Percentiles rank a stretch among this genome's conserved stretches.
phyloP scores from a whole-genome alignment of 2,329 filamentous ascomycete genomes.

The Colletotrichum tanaceti region DNA sequence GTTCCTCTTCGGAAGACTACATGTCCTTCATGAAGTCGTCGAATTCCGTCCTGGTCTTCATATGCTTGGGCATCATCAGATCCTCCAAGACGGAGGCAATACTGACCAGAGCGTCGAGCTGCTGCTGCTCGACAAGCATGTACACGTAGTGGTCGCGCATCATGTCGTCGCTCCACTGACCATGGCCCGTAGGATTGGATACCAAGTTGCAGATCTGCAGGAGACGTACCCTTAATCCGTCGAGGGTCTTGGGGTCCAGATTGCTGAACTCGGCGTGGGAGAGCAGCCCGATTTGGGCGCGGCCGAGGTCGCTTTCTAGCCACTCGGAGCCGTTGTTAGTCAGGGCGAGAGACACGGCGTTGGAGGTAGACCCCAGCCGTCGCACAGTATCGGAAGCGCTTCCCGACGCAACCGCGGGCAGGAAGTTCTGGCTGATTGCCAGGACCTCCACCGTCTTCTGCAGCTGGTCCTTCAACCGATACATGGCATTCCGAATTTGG shows the following conservation, averaged over 20 bases:
- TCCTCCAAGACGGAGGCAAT: conserved; percentile 23
- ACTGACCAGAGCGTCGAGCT: conserved; percentile 29
- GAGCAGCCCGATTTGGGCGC: conserved; percentile 30
- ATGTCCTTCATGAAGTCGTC: conserved; percentile 28
- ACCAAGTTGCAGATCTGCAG: conserved; percentile 42
- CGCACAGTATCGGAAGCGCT: background rate
- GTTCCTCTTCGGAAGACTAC: background rate
- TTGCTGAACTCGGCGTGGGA: conserved; percentile 43
- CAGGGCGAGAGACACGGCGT: conserved; percentile 41
- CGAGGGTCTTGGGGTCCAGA: conserved; percentile 43
- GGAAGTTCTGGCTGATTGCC: conserved; percentile 14
- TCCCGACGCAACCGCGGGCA: conserved; percentile 1
- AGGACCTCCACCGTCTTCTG: conserved; percentile 41
- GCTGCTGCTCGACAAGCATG: conserved; percentile 32
- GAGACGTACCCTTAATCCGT: conserved; percentile 43
- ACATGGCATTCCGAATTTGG: conserved; percentile 43
- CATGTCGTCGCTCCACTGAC: conserved; percentile 33
- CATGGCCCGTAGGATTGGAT: conserved; percentile 19
- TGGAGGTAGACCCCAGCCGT: conserved; percentile 41
- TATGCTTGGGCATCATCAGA: conserved; percentile 40
- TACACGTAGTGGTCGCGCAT: conserved; percentile 21
- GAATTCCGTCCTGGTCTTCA: conserved; percentile 16
- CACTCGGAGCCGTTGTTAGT: conserved; percentile 44
- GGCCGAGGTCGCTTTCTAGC: conserved; percentile 41
- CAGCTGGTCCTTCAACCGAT: conserved; percentile 44